These are phyloP conservation scores for Scenedesmus sp. DNA, from an alignment of 163 green algal genomes.

Conservation along the genomic window DNA sequence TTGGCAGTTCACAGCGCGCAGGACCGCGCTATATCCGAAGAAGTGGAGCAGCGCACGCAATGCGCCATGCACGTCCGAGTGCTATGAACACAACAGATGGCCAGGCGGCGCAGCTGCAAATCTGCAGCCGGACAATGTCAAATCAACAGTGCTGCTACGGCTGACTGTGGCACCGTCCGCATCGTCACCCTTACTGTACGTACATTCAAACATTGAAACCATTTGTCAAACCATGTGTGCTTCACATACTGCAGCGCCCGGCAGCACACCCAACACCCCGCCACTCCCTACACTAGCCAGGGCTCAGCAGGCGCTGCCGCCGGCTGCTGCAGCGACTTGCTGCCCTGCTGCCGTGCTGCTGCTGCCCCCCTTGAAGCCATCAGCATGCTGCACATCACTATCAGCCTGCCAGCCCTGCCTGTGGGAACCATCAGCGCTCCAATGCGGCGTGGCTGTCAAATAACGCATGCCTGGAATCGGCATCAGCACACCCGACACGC, in stretches of 20 bases:
- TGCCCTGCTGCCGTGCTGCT: not conserved
- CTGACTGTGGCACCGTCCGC: too few relatives aligned
- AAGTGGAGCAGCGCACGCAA: too few relatives aligned
- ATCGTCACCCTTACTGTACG: too few relatives aligned
- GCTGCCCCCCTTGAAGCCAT: not conserved
- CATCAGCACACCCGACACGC: slow-evolving; percentile 48
- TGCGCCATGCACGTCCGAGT: too few relatives aligned
- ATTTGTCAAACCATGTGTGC: not conserved
- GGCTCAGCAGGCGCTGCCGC: not conserved
- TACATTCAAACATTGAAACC: too few relatives aligned
- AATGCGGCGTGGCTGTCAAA: slow-evolving; percentile 25
- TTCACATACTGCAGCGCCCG: not conserved
- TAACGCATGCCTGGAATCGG: slow-evolving; percentile 36
- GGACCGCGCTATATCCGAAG: too few relatives aligned
- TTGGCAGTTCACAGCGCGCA: too few relatives aligned
- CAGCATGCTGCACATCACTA: not conserved
- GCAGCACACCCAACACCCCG: not conserved
- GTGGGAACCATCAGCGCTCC: not conserved
- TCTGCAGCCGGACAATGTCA: too few relatives aligned
- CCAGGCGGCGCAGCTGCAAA: too few relatives aligned
- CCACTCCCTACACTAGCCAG: not conserved
- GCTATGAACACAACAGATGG: too few relatives aligned
- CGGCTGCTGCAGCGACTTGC: not conserved
- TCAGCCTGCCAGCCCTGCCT: not conserved
- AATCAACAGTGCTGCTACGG: too few relatives aligned